phyloP scores from a whole-genome alignment of 768 basidiomycete species.

The Suillus brevipes region DNA sequence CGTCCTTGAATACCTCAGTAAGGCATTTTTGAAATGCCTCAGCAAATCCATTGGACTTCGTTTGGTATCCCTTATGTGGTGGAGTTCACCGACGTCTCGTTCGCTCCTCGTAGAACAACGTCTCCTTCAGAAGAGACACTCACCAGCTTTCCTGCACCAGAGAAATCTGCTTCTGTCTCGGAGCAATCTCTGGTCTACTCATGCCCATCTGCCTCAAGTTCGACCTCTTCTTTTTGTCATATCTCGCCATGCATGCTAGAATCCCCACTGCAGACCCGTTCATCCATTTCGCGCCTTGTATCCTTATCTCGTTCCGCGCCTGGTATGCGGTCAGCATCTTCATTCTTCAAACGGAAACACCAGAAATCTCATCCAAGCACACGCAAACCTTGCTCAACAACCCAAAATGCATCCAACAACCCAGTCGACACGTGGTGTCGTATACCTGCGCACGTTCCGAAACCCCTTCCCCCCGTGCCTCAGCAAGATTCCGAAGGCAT shows the following conservation, averaged over 20 bases:
- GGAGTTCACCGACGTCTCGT: constrained; percentile 31
- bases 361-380: background rate
- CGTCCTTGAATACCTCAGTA: background rate
- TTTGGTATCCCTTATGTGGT: constrained; percentile 30
- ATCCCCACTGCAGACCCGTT: constrained; percentile 16
- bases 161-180: constrained; percentile 5
- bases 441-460: constrained; percentile 10
- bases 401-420: constrained; percentile 1
- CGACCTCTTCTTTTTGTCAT: constrained; percentile 29
- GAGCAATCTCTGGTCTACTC: constrained; percentile 8
- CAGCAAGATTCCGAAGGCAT: background rate
- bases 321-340: constrained; percentile 19
- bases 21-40: constrained; percentile 17
- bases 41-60: constrained; percentile 30
- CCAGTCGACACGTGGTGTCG: constrained; percentile 11
- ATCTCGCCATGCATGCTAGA: constrained; percentile 11
- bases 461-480: constrained; percentile 23
- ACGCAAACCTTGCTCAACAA: constrained; percentile 6
- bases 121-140: constrained; percentile 1
- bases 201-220: constrained; percentile 14
- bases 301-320: constrained; percentile 16
- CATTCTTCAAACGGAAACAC: constrained; percentile 28
- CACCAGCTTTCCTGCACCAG: background rate
- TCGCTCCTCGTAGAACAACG: constrained; percentile 9
- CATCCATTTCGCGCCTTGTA: constrained; percentile 17